A percentile compares a stretch with the other conserved stretches of the same genome.
These are phyloP conservation scores for Fagus sylvatica DNA, from an alignment of 306 rosid species.

Conservation along the genomic window DNA sequence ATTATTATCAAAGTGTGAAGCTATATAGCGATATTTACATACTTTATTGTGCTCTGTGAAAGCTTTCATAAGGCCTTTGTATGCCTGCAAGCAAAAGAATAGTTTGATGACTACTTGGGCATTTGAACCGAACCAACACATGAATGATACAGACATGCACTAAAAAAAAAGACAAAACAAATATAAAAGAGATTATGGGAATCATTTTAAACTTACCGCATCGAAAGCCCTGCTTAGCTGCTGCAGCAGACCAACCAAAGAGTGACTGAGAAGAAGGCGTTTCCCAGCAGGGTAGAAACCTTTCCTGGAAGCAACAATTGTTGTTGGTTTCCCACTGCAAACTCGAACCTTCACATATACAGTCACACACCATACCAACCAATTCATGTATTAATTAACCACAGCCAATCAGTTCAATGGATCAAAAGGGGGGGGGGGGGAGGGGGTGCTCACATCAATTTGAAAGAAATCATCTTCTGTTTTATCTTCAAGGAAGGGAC, in stretches of 20 bases:
- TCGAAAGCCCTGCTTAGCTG: constrained; percentile 93
- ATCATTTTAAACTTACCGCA: constrained; percentile 53
- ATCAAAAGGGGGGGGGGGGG: not conserved
- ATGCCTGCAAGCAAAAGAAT: constrained; percentile 64
- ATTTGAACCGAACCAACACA: not conserved
- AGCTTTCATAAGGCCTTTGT: constrained; percentile 79
- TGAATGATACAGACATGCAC: not conserved
- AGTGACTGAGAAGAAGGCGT: constrained; percentile 62
- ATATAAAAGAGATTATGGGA: not conserved
- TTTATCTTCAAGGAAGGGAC: constrained; percentile 86
- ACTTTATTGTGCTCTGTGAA: constrained; percentile 93
- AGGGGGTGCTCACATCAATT: constrained; percentile 67
- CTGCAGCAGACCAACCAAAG: constrained; percentile 84
- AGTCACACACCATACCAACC: constrained; percentile 24
- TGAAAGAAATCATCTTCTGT: constrained; percentile 89
- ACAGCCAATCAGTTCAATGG: not conserved
- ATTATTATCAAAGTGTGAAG: constrained; percentile 10
- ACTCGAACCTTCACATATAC: constrained; percentile 62
- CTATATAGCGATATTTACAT: constrained; percentile 24
- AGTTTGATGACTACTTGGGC: constrained; percentile 1
- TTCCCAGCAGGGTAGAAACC: constrained; percentile 98
- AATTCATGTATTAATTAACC: constrained; percentile 15
- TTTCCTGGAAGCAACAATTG: constrained; percentile 72
- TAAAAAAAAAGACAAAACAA: not conserved
- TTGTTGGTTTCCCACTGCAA: constrained; percentile 92